Base-by-base conservation (phyloP, 2,329 filamentous ascomycete species). In the Microcyclospora pomicola region DNA sequence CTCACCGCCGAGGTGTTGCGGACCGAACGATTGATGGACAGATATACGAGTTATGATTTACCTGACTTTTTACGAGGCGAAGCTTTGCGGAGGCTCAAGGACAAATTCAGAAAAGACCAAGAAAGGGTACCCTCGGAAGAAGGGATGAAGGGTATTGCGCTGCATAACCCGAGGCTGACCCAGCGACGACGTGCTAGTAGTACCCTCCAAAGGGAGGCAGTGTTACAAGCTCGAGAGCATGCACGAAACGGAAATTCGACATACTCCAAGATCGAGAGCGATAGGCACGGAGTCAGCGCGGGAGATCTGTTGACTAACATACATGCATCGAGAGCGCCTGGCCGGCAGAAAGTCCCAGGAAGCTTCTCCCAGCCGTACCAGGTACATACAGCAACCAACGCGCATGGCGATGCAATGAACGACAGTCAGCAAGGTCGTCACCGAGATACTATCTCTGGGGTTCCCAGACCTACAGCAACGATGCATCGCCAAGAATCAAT, bases 21-120 rank as follows among this genome's bases (percentile, higher is more conserved):
- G 35, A 95, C 87, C 1, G 91, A 98, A 56, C 84, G 83, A 56
- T 79, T 84, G 45, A 94, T 98, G 82, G 81, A 91, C 56, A 83
- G 82, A 48, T 95, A 86, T 56, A 95, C 88, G 0, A 80, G 77
- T 14, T 91, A 86, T 52, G 86, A 96, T 53, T 66, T 98, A 33
- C 91, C 92, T 1, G 94, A 94, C 49, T 80, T 91, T 42, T 67
- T 98, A 6, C 77, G 87, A 24, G 91, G 91, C 5, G 75, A 82
- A 41, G 82, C 88, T 0, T 56, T 98, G 29, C 75, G 82, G 44
- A 72, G 88, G 14, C 63, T 98, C 14, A 96, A 96, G 56, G 84
- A 93, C 48, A 98, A 96, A 53, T 98, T 98, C 52, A 46, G 48
- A 9, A 56, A 55, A 12, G 91, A 98, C 53, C 74, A 80, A 47